These are phyloP conservation scores for Psilocybe mexicana DNA, from an alignment of 1,284 basidiomycete species.

Conservation along the genomic window DNA sequence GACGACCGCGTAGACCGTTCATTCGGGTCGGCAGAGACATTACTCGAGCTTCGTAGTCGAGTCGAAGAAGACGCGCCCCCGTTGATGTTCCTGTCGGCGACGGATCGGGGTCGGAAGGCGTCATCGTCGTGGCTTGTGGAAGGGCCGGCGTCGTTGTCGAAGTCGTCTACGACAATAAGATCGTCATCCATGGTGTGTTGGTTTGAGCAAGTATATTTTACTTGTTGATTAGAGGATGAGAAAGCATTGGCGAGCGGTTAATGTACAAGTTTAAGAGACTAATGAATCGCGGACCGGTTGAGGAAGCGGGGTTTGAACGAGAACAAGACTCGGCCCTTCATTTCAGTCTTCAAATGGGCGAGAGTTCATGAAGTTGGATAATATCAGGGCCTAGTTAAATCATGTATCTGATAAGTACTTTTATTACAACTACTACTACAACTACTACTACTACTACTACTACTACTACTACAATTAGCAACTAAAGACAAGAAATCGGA, in stretches of 20 bases:
- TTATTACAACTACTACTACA: no score
- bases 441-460: no score
- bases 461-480: no score
- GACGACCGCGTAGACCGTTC: slow-evolving; percentile 54
- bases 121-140: slow-evolving; percentile 20
- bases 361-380: no score
- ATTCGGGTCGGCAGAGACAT: slow-evolving; percentile 25
- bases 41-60: slow-evolving; percentile 45
- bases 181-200: slow-evolving; percentile 52
- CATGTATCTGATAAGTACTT: no score
- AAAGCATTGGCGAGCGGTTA: neutral
- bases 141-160: slow-evolving; percentile 35
- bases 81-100: slow-evolving; percentile 34
- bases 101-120: slow-evolving; percentile 5
- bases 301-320: neutral
- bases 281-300: neutral
- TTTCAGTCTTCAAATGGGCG: no score
- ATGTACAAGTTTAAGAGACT: neutral
- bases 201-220: neutral
- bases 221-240: neutral
- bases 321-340: neutral
- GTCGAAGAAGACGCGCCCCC: slow-evolving; percentile 27
- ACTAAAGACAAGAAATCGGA: no score
- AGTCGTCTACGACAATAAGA: slow-evolving; percentile 65
- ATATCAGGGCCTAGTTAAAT: no score